These are phyloP conservation scores for Linderniella brevidens DNA, from an alignment of 257 asterid genomes.

Conservation along the genomic window DNA sequence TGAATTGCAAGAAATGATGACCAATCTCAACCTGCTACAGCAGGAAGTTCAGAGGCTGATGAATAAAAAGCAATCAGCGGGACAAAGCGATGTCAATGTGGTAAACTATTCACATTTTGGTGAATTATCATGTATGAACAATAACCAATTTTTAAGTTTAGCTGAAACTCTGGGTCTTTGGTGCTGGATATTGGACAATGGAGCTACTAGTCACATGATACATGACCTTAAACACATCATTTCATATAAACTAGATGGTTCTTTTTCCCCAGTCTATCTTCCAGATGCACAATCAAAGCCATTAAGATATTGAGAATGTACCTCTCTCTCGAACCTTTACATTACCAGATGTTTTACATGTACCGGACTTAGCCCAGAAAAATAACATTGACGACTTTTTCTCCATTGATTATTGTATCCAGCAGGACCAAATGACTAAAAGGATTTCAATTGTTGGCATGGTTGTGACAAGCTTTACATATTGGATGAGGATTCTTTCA, in stretches of 20 bases:
- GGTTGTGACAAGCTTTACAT: neutral
- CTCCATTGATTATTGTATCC: neutral
- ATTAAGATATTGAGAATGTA: neutral
- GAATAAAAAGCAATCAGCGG: too few relatives aligned
- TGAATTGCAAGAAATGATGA: too few relatives aligned
- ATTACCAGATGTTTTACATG: neutral
- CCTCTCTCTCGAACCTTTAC: neutral
- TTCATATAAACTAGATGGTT: too few relatives aligned
- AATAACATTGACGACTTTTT: neutral
- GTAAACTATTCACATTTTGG: too few relatives aligned
- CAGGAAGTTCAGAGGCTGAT: too few relatives aligned
- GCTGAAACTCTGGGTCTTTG: neutral
- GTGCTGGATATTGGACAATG: neutral
- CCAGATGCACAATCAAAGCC: neutral
- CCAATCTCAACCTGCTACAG: too few relatives aligned
- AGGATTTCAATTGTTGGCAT: neutral
- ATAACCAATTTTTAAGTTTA: neutral
- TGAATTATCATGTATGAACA: neutral
- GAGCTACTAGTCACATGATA: conserved; percentile 1
- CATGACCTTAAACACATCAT: too few relatives aligned
- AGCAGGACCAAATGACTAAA: conserved; percentile 1
- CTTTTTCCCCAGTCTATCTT: neutral
- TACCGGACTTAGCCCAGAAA: neutral
- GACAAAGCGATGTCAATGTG: too few relatives aligned
- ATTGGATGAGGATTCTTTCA: neutral